A percentile compares a stretch with the other conserved stretches of the same genome.
Evolutionary conservation across 495 filamentous ascomycete genomes (phyloP).

Genomic region (Tuber calosporum): DNA sequence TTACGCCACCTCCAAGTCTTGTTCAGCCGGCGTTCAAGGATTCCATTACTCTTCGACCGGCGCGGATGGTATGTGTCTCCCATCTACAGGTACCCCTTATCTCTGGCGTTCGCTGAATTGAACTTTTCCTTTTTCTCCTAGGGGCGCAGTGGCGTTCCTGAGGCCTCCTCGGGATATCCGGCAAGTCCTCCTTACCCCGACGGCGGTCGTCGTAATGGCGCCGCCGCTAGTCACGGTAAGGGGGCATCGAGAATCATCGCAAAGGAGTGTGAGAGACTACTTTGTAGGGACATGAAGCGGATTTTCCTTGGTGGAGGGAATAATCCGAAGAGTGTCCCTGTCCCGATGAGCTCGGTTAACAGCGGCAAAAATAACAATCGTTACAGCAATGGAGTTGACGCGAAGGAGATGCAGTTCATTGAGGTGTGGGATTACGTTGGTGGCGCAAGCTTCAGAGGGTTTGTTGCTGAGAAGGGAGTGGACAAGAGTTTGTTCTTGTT

Average conservation of each 20-base stretch:
- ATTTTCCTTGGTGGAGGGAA: constrained; percentile 95
- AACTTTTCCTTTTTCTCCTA: constrained; percentile 39
- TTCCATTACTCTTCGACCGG: constrained; percentile 93
- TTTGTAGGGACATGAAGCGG: constrained; percentile 85
- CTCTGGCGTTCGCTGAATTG: constrained; percentile 13
- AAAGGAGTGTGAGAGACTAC: constrained; percentile 99
- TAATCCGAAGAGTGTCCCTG: constrained; percentile 58
- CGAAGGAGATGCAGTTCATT: constrained; percentile 49
- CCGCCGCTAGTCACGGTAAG: constrained; percentile 51
- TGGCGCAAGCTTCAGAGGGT: constrained; percentile 74
- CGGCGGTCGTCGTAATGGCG: constrained; percentile 28
- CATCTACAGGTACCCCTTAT: background rate
- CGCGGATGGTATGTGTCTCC: constrained; percentile 55
- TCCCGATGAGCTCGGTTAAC: constrained; percentile 61
- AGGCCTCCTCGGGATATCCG: constrained; percentile 64
- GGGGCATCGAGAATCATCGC: constrained; percentile 90
- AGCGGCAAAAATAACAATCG: constrained; percentile 27
- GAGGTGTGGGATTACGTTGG: constrained; percentile 87
- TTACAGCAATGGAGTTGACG: constrained; percentile 39
- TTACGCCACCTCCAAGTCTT: constrained; percentile 57
- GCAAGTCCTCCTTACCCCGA: constrained; percentile 39
- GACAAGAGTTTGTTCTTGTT: constrained; percentile 79
- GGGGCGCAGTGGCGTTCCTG: constrained; percentile 96
- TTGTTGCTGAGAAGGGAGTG: constrained; percentile 57
- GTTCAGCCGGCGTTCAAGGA: constrained; percentile 57